Percentiles rank a stretch among this genome's conserved stretches.
Conservation (phyloP, 192 early-diverging fungal species). For the Coemansia sp. region DNA sequence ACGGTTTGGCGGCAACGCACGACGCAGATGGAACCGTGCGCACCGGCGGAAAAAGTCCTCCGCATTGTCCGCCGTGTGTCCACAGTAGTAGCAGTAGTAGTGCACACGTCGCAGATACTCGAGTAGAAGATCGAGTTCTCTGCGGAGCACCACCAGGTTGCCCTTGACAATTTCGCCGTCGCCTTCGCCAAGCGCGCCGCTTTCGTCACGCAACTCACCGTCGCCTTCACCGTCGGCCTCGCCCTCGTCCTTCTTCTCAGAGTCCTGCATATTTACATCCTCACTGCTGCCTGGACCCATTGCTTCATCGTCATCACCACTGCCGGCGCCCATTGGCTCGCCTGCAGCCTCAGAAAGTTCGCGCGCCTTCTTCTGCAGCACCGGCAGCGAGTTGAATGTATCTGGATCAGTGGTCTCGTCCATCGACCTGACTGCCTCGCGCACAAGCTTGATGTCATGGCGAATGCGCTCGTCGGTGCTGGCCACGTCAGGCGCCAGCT, state of each 20-base stretch:
- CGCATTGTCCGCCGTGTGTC: slow-evolving; percentile 71
- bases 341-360: slow-evolving; percentile 34
- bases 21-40: slow-evolving; percentile 60
- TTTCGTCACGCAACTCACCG: slow-evolving; percentile 1
- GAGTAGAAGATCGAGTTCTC: slow-evolving; percentile 76
- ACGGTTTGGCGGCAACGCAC: slow-evolving; percentile 25
- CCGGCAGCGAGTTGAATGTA: slow-evolving; percentile 34
- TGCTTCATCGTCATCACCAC: slow-evolving; percentile 3
- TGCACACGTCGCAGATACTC: slow-evolving; percentile 88
- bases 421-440: slow-evolving; percentile 47
- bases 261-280: slow-evolving; percentile 27
- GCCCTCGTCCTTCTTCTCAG: slow-evolving; percentile 17
- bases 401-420: slow-evolving; percentile 42
- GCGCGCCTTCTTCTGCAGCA: slow-evolving; percentile 36
- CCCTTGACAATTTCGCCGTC: slow-evolving; percentile 14
- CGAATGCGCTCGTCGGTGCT: slow-evolving; percentile 68
- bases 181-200: neutral
- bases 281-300: neutral
- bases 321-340: slow-evolving; percentile 19
- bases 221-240: slow-evolving; percentile 4
- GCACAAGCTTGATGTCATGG: slow-evolving; percentile 71
- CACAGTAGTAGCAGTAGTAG: slow-evolving; percentile 96
- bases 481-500: slow-evolving; percentile 71
- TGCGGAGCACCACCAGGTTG: slow-evolving; percentile 22
- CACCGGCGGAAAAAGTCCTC: slow-evolving; percentile 88